These are phyloP conservation scores for Bothriochloa decipiens DNA, from an alignment of 176 grass and related monocot species.

Conservation along the genomic window DNA sequence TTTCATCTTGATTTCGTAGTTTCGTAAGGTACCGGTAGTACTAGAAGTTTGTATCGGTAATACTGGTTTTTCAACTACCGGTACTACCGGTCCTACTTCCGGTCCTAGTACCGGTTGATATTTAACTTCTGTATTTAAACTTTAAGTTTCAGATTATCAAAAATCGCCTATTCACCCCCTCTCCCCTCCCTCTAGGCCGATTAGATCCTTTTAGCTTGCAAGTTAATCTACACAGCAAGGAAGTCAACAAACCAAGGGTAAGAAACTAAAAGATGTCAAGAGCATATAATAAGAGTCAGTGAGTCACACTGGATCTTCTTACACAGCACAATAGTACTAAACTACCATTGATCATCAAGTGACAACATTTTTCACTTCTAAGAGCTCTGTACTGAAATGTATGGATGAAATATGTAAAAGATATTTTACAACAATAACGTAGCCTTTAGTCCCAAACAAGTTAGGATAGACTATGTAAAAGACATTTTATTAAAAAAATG, in stretches of 20 bases:
- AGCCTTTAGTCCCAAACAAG: no score
- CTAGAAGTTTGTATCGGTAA: no score
- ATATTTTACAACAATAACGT: not conserved
- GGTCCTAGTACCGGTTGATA: no score
- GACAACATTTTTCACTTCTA: constrained; percentile 10
- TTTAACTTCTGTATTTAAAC: no score
- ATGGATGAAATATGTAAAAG: not conserved
- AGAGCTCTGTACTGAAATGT: not conserved
- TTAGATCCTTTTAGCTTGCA: no score
- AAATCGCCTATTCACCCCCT: no score
- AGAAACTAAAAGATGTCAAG: not conserved
- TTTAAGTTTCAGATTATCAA: no score
- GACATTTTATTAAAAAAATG: not conserved
- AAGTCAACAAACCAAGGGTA: not conserved
- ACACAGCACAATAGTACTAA: not conserved
- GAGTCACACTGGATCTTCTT: constrained; percentile 4
- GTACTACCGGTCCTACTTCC: no score
- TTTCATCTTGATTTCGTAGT: no score
- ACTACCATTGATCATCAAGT: not conserved
- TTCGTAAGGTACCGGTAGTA: no score
- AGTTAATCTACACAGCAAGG: not conserved
- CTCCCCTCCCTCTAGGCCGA: no score
- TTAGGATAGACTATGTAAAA: not conserved
- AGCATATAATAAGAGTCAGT: not conserved
- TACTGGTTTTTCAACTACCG: no score